Evolutionary conservation across 164 flowering plant species (phyloP), one percentile per base, ranked within the genome.

Genomic region (Platanus orientalis): DNA sequence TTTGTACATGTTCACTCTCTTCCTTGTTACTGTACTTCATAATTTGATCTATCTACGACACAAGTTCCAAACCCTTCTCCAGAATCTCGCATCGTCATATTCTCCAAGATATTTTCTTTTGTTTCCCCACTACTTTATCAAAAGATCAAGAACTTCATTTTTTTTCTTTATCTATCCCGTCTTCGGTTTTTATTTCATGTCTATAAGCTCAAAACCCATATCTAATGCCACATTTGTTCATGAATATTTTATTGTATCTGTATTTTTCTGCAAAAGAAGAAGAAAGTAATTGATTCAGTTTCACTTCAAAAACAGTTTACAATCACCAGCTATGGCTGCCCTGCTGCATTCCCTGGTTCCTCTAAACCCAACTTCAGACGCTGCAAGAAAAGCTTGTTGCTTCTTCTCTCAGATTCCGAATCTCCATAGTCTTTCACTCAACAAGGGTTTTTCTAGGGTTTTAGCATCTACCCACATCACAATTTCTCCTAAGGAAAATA

Each of bases 391-490:
- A 58, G 23, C 76, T 12, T 63, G 59, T 74, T 75, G 80, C 39
- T 84, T 81, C 64, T 74, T 70, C 58, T 76, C 85, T 48, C 82
- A 80, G 1, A 62, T 83, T 49, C 76, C 84, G 42, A 83, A 84
- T 49, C 49, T 82, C 21, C 87, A 68, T 30, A 67, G 75, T 21
- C 61, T 71, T 63, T 74, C 89, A 24, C 75, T 75, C 36, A 74
- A 40, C 57, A 86, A 72, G 65, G 78, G 84, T 2, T 82, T 81
- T 69, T 63, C 87, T 0, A 80, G 73, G 60, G 79, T 78, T 67
- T 71, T 88, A 63, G 89, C 87, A 28, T 74, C 84, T 23, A 71
- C 83, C 72, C 86, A 83, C 57, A 66, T 80, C 72, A 69, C 83
- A 29, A 71, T 81, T 61, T 71, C 89, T 29, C 69, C 85, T 2